These are phyloP conservation scores for Thalassiosira ordinaria DNA, from an alignment of 352 stramenopile genomes.

Conservation along the genomic window DNA sequence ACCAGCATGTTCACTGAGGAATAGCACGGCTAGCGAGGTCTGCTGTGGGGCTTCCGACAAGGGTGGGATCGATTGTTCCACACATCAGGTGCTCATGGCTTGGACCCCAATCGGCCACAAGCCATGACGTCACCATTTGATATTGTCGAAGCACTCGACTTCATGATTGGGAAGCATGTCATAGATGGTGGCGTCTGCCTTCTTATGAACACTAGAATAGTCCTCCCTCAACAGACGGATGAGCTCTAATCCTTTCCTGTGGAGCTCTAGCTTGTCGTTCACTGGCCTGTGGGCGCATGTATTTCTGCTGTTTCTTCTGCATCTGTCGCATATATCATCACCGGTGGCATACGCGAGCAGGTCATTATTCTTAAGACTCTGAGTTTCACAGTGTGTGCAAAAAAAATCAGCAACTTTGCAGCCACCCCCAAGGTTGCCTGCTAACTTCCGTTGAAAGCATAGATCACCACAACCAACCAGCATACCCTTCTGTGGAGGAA, in stretches of 20 bases:
- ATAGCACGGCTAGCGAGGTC: too few relatives aligned
- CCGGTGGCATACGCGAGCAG: background rate
- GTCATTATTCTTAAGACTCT: background rate
- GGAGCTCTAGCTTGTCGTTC: background rate
- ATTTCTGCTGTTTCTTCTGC: background rate
- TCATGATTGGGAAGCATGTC: background rate
- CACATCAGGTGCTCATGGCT: too few relatives aligned
- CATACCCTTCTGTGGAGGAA: background rate
- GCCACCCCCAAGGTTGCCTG: background rate
- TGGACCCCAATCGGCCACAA: too few relatives aligned
- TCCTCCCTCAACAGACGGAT: background rate
- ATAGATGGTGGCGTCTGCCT: background rate
- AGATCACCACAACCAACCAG: background rate
- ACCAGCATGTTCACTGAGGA: too few relatives aligned
- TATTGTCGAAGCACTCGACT: background rate
- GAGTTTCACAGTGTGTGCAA: background rate
- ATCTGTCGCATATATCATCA: background rate
- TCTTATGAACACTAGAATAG: background rate
- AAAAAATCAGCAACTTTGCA: slow-evolving; percentile 8
- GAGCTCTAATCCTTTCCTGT: background rate
- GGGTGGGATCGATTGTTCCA: too few relatives aligned
- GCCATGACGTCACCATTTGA: too few relatives aligned
- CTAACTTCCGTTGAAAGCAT: background rate
- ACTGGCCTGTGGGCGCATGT: background rate
- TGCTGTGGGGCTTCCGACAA: too few relatives aligned